Evolutionary conservation across 1,139 yeast species (phyloP).

Genomic region (Candida neerlandica): DNA sequence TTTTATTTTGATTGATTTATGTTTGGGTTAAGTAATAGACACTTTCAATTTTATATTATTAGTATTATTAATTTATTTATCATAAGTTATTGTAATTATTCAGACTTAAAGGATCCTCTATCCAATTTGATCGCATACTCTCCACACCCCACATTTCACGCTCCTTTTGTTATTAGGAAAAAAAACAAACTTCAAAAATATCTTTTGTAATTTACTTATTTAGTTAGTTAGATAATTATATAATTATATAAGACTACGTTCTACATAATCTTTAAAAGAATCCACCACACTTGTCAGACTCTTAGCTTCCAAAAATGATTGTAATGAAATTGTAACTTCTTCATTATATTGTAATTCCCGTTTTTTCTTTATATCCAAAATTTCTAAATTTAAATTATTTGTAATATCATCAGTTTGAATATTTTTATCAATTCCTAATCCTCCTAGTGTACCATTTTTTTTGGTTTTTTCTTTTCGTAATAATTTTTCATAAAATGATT

Average conservation of each 20-base stretch:
- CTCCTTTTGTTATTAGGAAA: no score
- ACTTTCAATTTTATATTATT: not conserved
- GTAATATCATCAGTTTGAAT: slow-evolving; percentile 7
- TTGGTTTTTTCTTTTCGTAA: slow-evolving; percentile 3
- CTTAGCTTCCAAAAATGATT: slow-evolving; percentile 4
- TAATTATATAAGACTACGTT: slow-evolving; percentile 6
- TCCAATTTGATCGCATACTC: no score
- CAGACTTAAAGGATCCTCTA: no score
- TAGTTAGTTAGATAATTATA: not conserved
- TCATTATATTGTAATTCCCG: slow-evolving; percentile 2
- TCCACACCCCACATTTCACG: no score
- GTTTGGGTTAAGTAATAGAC: slow-evolving; percentile 4
- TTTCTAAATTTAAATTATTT: slow-evolving; percentile 1
- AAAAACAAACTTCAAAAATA: no score
- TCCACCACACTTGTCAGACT: slow-evolving; percentile 4
- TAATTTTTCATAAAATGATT: slow-evolving; percentile 2
- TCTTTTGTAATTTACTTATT: not conserved
- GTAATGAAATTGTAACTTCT: slow-evolving; percentile 3
- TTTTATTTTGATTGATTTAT: not conserved
- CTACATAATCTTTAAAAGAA: slow-evolving; percentile 7
- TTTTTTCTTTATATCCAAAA: slow-evolving; percentile 2
- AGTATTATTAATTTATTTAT: not conserved
- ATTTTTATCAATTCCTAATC: not conserved
- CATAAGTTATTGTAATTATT: not conserved
- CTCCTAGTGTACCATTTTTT: not conserved